Percentiles rank a stretch among this genome's conserved stretches.
phyloP scores from a whole-genome alignment of 495 filamentous ascomycete genomes.

The Penicillium canariense region DNA sequence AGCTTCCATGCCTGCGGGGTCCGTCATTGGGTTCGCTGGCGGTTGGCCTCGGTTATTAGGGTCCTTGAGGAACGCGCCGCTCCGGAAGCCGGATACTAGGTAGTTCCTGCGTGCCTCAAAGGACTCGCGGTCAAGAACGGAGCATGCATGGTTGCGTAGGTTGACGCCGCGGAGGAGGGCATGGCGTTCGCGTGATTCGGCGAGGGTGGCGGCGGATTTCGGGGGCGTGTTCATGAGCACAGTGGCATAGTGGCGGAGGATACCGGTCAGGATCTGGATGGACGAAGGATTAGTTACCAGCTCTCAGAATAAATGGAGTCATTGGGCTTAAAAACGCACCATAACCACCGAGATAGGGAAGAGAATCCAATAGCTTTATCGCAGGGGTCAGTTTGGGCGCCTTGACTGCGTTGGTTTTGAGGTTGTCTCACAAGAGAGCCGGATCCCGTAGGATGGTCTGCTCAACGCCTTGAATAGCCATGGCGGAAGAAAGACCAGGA shows the following conservation, averaged over 20 bases:
- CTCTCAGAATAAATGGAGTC: background rate
- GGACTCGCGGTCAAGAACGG: slow-evolving; percentile 64
- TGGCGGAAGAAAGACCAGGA: slow-evolving; percentile 61
- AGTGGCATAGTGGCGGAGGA: slow-evolving; percentile 93
- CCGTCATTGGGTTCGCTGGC: slow-evolving; percentile 90
- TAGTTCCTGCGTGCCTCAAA: slow-evolving; percentile 79
- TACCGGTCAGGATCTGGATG: slow-evolving; percentile 81
- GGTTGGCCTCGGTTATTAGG: slow-evolving; percentile 81
- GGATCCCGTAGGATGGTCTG: slow-evolving; percentile 99
- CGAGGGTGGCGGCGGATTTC: slow-evolving; percentile 72
- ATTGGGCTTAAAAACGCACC: slow-evolving; percentile 49
- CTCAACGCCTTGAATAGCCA: slow-evolving; percentile 76
- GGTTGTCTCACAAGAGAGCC: slow-evolving; percentile 76
- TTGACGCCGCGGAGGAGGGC: slow-evolving; percentile 81
- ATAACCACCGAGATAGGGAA: slow-evolving; percentile 96
- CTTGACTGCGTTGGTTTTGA: slow-evolving; percentile 2
- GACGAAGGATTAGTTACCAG: background rate
- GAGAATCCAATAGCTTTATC: slow-evolving; percentile 89
- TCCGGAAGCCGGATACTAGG: slow-evolving; percentile 74
- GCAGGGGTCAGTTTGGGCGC: slow-evolving; percentile 17
- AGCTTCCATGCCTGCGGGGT: slow-evolving; percentile 96
- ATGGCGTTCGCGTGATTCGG: slow-evolving; percentile 82
- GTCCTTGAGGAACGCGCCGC: slow-evolving; percentile 84
- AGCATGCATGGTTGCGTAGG: slow-evolving; percentile 73
- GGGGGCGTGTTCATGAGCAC: slow-evolving; percentile 83